These are phyloP conservation scores for Piromyces finnis DNA, from an alignment of 192 early-diverging fungal species.

Conservation along the genomic window DNA sequence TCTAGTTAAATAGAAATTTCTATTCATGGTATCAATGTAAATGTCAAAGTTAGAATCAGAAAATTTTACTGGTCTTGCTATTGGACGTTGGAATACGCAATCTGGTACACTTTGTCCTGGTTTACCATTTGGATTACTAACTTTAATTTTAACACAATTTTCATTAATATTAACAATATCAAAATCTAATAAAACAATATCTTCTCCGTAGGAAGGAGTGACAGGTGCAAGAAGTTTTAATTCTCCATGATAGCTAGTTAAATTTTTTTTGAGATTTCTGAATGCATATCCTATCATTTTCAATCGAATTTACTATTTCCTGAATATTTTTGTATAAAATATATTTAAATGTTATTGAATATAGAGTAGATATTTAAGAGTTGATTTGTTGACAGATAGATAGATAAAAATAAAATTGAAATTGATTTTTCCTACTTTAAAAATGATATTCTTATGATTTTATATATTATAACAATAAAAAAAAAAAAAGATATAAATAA, in stretches of 20 bases:
- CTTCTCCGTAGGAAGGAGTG: neutral
- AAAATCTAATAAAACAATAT: neutral
- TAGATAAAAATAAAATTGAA: too few relatives aligned
- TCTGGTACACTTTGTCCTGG: neutral
- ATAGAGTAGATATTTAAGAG: too few relatives aligned
- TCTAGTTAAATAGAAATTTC: neutral
- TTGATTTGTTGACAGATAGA: too few relatives aligned
- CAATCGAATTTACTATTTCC: neutral
- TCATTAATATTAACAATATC: neutral
- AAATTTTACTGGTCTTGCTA: neutral
- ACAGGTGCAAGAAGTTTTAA: neutral
- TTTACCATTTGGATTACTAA: neutral
- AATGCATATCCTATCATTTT: neutral
- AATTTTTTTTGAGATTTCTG: neutral
- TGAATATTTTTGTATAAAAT: too few relatives aligned
- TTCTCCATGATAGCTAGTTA: neutral
- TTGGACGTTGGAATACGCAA: neutral
- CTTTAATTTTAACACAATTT: neutral
- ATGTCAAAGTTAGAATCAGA: neutral
- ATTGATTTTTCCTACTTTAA: too few relatives aligned
- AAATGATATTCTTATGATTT: too few relatives aligned
- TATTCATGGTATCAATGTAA: neutral
- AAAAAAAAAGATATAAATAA: too few relatives aligned
- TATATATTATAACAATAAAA: too few relatives aligned
- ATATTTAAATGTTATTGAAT: too few relatives aligned